Evolutionary conservation across 2,329 filamentous ascomycete genomes (phyloP), one percentile per base, ranked within the genome.

Genomic region (Gliomastix tumulicola): DNA sequence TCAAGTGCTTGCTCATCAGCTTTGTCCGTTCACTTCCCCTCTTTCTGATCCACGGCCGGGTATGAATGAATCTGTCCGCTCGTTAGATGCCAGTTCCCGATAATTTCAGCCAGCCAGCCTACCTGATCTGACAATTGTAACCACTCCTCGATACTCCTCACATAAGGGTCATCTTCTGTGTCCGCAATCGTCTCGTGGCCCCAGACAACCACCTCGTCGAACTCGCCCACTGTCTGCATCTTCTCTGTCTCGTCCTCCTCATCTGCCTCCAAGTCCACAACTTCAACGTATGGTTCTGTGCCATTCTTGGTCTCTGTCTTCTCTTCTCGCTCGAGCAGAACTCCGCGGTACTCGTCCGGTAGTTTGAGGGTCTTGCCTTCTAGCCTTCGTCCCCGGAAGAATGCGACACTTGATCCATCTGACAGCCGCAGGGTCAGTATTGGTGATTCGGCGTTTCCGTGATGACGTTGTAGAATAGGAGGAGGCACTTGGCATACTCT

Each of bases 161-260:
- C 66, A 54, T 88, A 92, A 2, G 74, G 66, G 59, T 95, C 87
- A 6, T 63, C 62, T 20, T 68, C 67, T 1, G 69, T 68, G 41
- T 82, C 78, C 6, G 79, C 79, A 34, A 76, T 49, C 2, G 63
- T 59, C 46, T 92, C 88, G 56, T 95, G 88, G 0, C 76, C 81
- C 89, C 89, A 97, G n/a, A 95, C 71, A 4, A 87, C 62, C 35
- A 95, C 56, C 37, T 84, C 69, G 7, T 88, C 77, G 53, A 96
- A 96, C 13, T 69, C 69, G 2, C 78, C 79, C 16, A 79, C 67
- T 30, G 76, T 66, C 35, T 84, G 71, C 46, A 90, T 62, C 16
- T 67, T 68, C 9, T 77, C 72, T 2, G 74, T 67, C 2, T 65
- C 62, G 13, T 71, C 60, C 9, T 69, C 66, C 3, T 60, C 51